Conservation (phyloP, 352 stramenopile species). For the Globisporangium irregulare region DNA sequence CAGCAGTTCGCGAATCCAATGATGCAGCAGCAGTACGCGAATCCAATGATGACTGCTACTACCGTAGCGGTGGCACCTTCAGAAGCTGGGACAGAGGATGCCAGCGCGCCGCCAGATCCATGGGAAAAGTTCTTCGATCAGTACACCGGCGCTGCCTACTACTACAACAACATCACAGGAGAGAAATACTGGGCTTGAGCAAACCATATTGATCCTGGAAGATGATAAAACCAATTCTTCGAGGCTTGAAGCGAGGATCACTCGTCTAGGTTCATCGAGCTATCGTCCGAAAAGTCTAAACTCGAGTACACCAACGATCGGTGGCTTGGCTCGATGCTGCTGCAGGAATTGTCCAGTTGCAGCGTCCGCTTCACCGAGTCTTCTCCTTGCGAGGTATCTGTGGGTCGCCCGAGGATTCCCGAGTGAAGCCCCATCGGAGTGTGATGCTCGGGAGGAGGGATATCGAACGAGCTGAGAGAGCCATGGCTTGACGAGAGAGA, state of each 20-base stretch:
- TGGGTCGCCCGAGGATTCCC: conserved; percentile 16
- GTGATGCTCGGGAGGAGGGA: conserved; percentile 21
- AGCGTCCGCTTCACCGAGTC: conserved; percentile 36
- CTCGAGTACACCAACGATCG: conserved; percentile 54
- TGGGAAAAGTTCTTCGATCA: conserved; percentile 89
- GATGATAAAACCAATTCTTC: conserved; percentile 1
- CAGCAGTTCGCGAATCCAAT: conserved; percentile 30
- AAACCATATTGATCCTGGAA: not conserved
- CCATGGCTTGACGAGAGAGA: conserved; percentile 44
- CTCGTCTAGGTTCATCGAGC: conserved; percentile 75
- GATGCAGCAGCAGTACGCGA: conserved; percentile 29
- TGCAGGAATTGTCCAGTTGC: conserved; percentile 63
- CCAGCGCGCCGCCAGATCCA: conserved; percentile 43
- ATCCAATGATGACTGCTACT: conserved; percentile 14
- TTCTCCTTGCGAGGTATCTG: conserved; percentile 20
- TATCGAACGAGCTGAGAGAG: conserved; percentile 32
- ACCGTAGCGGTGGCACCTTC: not conserved
- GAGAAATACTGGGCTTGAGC: conserved; percentile 79
- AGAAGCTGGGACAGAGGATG: not conserved
- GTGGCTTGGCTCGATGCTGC: conserved; percentile 65
- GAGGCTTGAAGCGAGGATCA: conserved; percentile 2
- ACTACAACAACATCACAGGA: conserved; percentile 87
- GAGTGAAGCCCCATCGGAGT: conserved; percentile 42
- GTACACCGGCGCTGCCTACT: conserved; percentile 80
- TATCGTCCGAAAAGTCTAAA: conserved; percentile 75